A percentile compares a stretch with the other conserved stretches of the same genome.
Evolutionary conservation across 805 yeast genomes (phyloP).

Genomic region (Debaryomyces castellii): DNA sequence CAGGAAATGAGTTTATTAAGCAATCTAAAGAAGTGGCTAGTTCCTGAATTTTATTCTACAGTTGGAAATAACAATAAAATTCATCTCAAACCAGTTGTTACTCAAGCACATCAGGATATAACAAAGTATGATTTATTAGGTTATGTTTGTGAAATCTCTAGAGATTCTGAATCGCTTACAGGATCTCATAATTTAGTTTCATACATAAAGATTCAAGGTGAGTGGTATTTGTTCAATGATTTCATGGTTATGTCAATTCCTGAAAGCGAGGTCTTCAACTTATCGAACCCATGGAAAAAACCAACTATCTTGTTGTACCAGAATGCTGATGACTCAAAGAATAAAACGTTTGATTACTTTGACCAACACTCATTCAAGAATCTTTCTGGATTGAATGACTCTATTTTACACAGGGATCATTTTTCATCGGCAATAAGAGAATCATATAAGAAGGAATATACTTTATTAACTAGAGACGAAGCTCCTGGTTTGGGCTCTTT

Average conservation of each 20-base stretch:
- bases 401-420: conserved; percentile 70
- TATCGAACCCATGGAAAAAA: conserved; percentile 76
- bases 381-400: conserved; percentile 46
- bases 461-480: conserved; percentile 62
- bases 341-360: conserved; percentile 33
- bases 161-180: conserved; percentile 33
- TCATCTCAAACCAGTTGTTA: conserved; percentile 32
- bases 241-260: conserved; percentile 77
- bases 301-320: conserved; percentile 75
- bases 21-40: conserved; percentile 55
- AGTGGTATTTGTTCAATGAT: conserved; percentile 89
- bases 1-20: conserved; percentile 56
- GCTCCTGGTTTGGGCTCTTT: conserved; percentile 75
- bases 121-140: conserved; percentile 64
- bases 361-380: conserved; percentile 20
- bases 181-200: conserved; percentile 63
- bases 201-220: conserved; percentile 47
- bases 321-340: conserved; percentile 36
- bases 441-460: conserved; percentile 59
- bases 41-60: conserved; percentile 52
- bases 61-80: conserved; percentile 28
- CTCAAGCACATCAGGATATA: conserved; percentile 25
- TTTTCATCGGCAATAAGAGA: conserved; percentile 69
- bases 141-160: conserved; percentile 64
- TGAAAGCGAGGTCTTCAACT: conserved; percentile 74